Conservation (phyloP, 2,329 filamentous ascomycete species). For the Apiospora arundinis region DNA sequence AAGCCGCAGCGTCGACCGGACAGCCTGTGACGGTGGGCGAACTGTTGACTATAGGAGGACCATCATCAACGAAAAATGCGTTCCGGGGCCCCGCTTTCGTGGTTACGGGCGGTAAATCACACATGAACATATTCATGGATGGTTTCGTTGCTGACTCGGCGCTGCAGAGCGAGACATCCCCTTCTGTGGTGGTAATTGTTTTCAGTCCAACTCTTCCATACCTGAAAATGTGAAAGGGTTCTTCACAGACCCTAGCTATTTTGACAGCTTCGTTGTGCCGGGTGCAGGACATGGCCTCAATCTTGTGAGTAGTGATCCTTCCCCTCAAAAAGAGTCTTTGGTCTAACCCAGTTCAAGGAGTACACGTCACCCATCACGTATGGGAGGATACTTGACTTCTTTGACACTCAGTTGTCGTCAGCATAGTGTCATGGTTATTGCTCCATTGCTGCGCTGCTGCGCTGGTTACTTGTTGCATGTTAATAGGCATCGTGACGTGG, state of each 20-base stretch:
- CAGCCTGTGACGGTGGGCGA: conserved; percentile 65
- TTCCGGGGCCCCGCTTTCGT: conserved; percentile 63
- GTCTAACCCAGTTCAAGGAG: neutral
- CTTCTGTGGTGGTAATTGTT: conserved; percentile 68
- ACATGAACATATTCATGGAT: neutral
- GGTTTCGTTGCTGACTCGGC: neutral
- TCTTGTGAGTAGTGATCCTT: conserved; percentile 37
- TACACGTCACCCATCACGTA: conserved; percentile 44
- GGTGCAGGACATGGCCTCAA: conserved; percentile 58
- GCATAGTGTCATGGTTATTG: no score
- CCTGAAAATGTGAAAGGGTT: conserved; percentile 43
- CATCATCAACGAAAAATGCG: conserved; percentile 36
- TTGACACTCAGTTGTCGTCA: conserved; percentile 31
- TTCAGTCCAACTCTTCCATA: conserved; percentile 50
- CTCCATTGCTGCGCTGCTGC: neutral
- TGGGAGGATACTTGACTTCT: conserved; percentile 44
- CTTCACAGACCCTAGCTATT: conserved; percentile 53
- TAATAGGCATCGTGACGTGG: neutral
- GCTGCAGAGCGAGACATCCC: conserved; percentile 52
- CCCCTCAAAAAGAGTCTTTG: neutral
- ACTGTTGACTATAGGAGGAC: conserved; percentile 58
- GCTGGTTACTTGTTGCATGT: neutral
- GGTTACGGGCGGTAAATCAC: conserved; percentile 57
- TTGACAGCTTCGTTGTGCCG: conserved; percentile 60
- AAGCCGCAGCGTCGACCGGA: conserved; percentile 50